A percentile compares a stretch with the other conserved stretches of the same genome.
phyloP scores from a whole-genome alignment of 2,329 filamentous ascomycete genomes.

The Nigrospora sphaerica region DNA sequence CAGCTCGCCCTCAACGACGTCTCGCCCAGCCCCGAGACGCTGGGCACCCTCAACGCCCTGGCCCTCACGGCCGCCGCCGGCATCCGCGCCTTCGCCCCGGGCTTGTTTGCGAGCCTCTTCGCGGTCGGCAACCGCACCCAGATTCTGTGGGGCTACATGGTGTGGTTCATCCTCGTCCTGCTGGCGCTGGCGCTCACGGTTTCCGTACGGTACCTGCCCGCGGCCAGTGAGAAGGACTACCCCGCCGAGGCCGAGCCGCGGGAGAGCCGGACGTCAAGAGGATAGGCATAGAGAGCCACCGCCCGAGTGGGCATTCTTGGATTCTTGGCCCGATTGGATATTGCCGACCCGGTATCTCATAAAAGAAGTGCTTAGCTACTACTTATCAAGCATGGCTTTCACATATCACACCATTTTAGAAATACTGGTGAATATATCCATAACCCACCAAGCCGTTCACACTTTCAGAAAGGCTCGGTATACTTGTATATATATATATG shows the following conservation, averaged over 20 bases:
- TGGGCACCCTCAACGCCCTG: constrained; percentile 67
- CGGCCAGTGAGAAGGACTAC: constrained; percentile 15
- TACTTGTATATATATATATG: too few species aligned
- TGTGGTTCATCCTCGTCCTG: constrained; percentile 52
- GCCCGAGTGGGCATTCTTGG: too few species aligned
- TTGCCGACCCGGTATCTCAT: too few species aligned
- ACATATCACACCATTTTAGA: too few species aligned
- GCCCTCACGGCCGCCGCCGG: constrained; percentile 55
- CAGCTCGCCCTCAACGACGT: constrained; percentile 73
- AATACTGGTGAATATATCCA: too few species aligned
- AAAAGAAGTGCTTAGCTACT: too few species aligned
- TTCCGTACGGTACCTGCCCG: constrained; percentile 25
- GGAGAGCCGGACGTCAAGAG: neutral
- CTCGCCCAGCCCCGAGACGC: constrained; percentile 52
- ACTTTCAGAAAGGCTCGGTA: too few species aligned
- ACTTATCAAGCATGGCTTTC: too few species aligned
- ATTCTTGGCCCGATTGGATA: too few species aligned
- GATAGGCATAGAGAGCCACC: too few species aligned
- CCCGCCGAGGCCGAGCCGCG: neutral
- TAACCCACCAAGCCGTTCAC: too few species aligned
- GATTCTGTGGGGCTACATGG: constrained; percentile 56
- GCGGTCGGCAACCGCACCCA: constrained; percentile 58
- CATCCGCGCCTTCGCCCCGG: constrained; percentile 60
- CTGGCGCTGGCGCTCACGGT: constrained; percentile 25
- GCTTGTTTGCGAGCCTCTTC: constrained; percentile 58